phyloP scores from a whole-genome alignment of 257 asterid species.

The Datura wrightii region DNA sequence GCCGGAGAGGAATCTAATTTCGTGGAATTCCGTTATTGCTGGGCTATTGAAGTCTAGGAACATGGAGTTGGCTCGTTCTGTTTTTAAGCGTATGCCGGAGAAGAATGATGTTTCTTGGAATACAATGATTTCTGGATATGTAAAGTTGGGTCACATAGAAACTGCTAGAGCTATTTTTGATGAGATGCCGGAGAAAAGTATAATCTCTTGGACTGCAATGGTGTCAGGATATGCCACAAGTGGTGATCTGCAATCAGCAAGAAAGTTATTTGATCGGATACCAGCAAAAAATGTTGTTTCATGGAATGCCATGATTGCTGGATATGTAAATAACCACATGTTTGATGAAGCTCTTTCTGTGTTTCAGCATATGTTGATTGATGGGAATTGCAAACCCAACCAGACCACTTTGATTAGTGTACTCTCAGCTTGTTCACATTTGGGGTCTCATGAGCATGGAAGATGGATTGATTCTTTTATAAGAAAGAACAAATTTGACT shows the following conservation, averaged over 20 bases:
- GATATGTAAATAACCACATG: slow-evolving; percentile 51
- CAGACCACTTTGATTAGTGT: slow-evolving; percentile 53
- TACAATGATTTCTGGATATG: slow-evolving; percentile 50
- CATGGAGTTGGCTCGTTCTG: slow-evolving; percentile 45
- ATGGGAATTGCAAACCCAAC: slow-evolving; percentile 54
- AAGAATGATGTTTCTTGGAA: slow-evolving; percentile 51
- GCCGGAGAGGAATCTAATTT: slow-evolving; percentile 53
- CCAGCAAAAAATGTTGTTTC: slow-evolving; percentile 55
- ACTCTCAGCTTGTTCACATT: slow-evolving; percentile 54
- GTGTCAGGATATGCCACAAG: slow-evolving; percentile 52
- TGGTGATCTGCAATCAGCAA: slow-evolving; percentile 48
- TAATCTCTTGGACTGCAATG: slow-evolving; percentile 59
- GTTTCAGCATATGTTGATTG: slow-evolving; percentile 51
- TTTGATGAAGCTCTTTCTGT: slow-evolving; percentile 51
- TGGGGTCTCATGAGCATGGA: slow-evolving; percentile 59
- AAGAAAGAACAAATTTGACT: slow-evolving; percentile 44
- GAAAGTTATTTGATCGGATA: slow-evolving; percentile 43
- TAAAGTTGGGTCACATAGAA: slow-evolving; percentile 39
- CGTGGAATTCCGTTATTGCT: slow-evolving; percentile 54
- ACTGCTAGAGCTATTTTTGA: slow-evolving; percentile 44
- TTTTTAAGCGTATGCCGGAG: slow-evolving; percentile 48
- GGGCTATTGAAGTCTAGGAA: slow-evolving; percentile 48
- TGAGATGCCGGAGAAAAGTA: slow-evolving; percentile 52
- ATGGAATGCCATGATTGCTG: slow-evolving; percentile 68
- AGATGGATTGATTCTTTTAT: slow-evolving; percentile 55